A percentile compares a stretch with the other conserved stretches of the same genome.
phyloP scores from a whole-genome alignment of 106 monocot species.

The Allium fistulosum region DNA sequence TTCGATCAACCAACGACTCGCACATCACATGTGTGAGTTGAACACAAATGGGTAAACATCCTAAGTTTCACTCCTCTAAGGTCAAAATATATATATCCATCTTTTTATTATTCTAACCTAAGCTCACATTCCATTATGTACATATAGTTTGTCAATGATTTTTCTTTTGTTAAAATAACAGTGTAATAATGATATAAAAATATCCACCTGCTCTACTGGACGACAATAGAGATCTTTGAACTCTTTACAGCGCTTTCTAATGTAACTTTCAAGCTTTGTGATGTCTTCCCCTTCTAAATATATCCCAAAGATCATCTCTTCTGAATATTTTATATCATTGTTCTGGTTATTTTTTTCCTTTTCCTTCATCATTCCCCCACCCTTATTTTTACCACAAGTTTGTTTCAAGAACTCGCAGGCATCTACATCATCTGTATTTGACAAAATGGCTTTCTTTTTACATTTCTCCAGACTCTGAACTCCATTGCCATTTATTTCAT shows the following conservation, averaged over 20 bases:
- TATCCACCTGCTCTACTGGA: conserved; percentile 25
- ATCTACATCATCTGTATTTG: not conserved
- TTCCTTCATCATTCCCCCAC: not conserved
- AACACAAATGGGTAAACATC: no score
- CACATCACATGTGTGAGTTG: no score
- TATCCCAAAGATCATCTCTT: conserved; percentile 53
- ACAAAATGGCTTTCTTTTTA: no score
- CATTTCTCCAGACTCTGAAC: no score
- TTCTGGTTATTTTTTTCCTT: no score
- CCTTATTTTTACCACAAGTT: no score
- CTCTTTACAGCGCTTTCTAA: conserved; percentile 31
- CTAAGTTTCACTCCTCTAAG: no score
- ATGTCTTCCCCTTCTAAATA: conserved; percentile 48
- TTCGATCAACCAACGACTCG: no score
- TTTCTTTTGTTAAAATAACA: not conserved
- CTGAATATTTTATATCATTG: not conserved
- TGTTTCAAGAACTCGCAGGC: not conserved
- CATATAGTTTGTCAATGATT: no score
- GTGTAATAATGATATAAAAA: not conserved
- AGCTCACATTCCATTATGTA: no score
- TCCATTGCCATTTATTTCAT: not conserved
- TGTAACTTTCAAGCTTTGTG: conserved; percentile 32
- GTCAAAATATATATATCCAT: no score
- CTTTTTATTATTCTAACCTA: no score
- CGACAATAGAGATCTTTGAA: conserved; percentile 36